A percentile compares a stretch with the other conserved stretches of the same genome.
These are phyloP conservation scores for Pilasporangium apinafurcum DNA, from an alignment of 352 stramenopile genomes.

Conservation along the genomic window DNA sequence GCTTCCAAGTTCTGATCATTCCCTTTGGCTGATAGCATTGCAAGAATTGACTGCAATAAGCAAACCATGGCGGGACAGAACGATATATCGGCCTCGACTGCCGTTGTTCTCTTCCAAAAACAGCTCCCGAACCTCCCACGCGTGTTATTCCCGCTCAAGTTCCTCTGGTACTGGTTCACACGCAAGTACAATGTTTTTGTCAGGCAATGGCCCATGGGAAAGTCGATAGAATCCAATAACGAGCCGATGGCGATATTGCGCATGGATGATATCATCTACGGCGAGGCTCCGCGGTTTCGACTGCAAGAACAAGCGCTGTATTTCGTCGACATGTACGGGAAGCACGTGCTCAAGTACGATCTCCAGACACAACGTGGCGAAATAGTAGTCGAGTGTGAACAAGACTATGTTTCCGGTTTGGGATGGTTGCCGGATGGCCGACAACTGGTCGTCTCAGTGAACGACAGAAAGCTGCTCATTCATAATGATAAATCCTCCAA, in stretches of 20 bases:
- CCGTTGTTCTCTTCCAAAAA: conserved; percentile 11
- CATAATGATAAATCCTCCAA: conserved; percentile 23
- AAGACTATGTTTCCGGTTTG: conserved; percentile 49
- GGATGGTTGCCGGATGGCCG: conserved; percentile 59
- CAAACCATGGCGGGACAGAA: too few relatives aligned
- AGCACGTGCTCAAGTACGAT: conserved; percentile 56
- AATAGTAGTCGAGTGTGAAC: conserved; percentile 30
- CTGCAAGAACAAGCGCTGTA: conserved; percentile 42
- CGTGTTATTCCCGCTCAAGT: conserved; percentile 13
- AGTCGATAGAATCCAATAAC: not conserved
- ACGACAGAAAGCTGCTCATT: conserved; percentile 42
- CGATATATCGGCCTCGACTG: not conserved
- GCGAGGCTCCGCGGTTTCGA: conserved; percentile 56
- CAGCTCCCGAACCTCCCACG: conserved; percentile 8
- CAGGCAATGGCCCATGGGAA: conserved; percentile 6
- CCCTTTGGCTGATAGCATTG: too few relatives aligned
- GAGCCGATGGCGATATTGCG: conserved; percentile 28
- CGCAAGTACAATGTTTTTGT: conserved; percentile 11
- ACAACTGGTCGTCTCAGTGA: conserved; percentile 42
- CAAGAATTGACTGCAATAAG: not conserved
- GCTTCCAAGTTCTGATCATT: too few relatives aligned
- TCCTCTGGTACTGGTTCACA: conserved; percentile 23
- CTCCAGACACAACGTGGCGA: conserved; percentile 22
- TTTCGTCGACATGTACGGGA: conserved; percentile 58
- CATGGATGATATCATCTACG: conserved; percentile 37